Evolutionary conservation across 2,329 filamentous ascomycete genomes (phyloP).

Genomic region (Xylariaceae sp.): DNA sequence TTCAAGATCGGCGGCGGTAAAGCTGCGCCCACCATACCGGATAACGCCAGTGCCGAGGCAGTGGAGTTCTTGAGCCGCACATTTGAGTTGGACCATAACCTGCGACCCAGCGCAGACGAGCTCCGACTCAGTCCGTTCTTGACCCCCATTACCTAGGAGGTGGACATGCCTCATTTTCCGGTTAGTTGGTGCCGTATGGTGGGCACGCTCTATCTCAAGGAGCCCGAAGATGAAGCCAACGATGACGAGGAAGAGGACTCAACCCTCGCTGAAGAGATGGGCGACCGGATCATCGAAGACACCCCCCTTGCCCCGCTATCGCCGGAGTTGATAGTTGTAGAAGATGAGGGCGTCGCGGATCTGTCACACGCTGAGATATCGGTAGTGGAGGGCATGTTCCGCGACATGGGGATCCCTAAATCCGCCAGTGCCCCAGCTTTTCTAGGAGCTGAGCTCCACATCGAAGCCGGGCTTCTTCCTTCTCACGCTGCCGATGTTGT

Average conservation of each 20-base stretch:
- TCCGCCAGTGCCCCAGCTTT: no score
- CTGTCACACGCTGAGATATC: slow-evolving; percentile 10
- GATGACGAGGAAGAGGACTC: slow-evolving; percentile 10
- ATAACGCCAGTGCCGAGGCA: slow-evolving; percentile 78
- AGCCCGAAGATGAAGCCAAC: slow-evolving; percentile 11
- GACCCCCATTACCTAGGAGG: slow-evolving; percentile 57
- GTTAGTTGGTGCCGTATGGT: slow-evolving; percentile 18
- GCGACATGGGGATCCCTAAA: not conserved
- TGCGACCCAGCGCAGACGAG: slow-evolving; percentile 86
- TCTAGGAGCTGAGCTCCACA: no score
- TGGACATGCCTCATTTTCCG: slow-evolving; percentile 21
- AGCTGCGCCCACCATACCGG: slow-evolving; percentile 82
- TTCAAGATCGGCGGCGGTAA: slow-evolving; percentile 94
- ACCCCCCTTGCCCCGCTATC: slow-evolving; percentile 10
- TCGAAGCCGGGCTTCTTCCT: no score
- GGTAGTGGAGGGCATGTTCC: slow-evolving; percentile 5
- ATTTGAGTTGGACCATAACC: slow-evolving; percentile 93
- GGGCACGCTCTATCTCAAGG: slow-evolving; percentile 6
- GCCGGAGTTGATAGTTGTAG: slow-evolving; percentile 5
- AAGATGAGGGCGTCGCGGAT: slow-evolving; percentile 4
- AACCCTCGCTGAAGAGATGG: slow-evolving; percentile 8
- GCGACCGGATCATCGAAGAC: slow-evolving; percentile 8
- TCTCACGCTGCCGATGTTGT: no score
- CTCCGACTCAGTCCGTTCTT: slow-evolving; percentile 79
- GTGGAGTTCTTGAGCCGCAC: slow-evolving; percentile 78